Conservation (phyloP, 139 green algal species). For the Pseudopediastrum boryanum region DNA sequence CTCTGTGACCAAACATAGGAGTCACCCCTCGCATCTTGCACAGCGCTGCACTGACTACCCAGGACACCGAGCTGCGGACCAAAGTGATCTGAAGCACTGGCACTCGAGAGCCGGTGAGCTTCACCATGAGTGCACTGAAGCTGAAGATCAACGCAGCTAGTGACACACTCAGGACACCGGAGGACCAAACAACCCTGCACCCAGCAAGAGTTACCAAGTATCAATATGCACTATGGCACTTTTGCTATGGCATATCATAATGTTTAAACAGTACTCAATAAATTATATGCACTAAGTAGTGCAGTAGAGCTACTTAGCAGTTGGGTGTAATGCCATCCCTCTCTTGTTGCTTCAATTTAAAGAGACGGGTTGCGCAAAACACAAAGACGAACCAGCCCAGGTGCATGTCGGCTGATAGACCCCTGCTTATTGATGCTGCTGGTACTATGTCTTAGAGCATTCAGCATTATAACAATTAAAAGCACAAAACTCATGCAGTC, state of each 20-base stretch:
- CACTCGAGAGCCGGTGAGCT: slow-evolving; percentile 29
- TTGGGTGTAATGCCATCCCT: background rate
- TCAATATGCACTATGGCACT: background rate
- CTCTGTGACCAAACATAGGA: slow-evolving; percentile 42
- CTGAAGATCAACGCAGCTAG: slow-evolving; percentile 18
- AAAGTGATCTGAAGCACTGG: slow-evolving; percentile 53
- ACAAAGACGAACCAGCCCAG: too few relatives aligned
- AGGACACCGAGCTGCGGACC: slow-evolving; percentile 14
- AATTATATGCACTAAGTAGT: background rate
- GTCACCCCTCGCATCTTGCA: slow-evolving; percentile 16
- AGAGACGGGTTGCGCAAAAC: background rate
- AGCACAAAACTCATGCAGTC: too few relatives aligned
- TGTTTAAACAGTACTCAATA: background rate
- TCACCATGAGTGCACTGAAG: slow-evolving; percentile 30
- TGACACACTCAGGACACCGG: slow-evolving; percentile 1
- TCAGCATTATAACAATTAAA: too few relatives aligned
- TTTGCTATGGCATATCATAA: background rate
- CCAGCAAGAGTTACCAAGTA: background rate
- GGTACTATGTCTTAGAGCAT: too few relatives aligned
- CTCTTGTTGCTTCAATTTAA: background rate
- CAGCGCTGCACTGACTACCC: slow-evolving; percentile 18
- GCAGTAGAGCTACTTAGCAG: background rate
- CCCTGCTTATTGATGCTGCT: too few relatives aligned
- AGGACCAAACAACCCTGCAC: background rate
- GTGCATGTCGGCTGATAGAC: too few relatives aligned